Conservation (phyloP, 1,284 basidiomycete species). For the Serendipita sp. region DNA sequence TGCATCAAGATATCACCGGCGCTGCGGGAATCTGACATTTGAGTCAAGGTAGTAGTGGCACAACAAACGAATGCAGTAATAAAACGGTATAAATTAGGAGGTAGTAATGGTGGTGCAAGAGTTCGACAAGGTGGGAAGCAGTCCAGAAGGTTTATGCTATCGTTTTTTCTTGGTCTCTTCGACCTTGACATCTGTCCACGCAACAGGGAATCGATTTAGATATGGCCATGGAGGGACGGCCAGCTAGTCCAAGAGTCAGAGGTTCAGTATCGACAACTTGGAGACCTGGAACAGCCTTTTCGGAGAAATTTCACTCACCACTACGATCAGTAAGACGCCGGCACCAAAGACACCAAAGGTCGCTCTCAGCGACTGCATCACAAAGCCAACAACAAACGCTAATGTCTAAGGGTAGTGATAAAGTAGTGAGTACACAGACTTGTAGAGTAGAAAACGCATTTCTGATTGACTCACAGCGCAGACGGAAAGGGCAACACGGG, state of each 20-base stretch:
- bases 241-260: not conserved
- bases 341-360: not conserved
- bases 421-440: not conserved
- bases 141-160: not conserved
- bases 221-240: constrained; percentile 6
- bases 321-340: not conserved
- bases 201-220: not conserved
- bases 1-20: not conserved
- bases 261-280: not conserved
- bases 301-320: not conserved
- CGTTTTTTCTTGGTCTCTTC: not conserved
- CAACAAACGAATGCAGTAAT: not conserved
- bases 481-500: not conserved
- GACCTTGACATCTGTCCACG: not conserved
- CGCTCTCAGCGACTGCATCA: not conserved
- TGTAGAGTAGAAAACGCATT: not conserved
- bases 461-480: not conserved
- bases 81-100: not conserved
- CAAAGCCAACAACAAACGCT: not conserved
- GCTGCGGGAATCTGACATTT: not conserved
- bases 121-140: not conserved
- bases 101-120: not conserved
- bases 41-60: not conserved
- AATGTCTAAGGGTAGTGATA: not conserved
- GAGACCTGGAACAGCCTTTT: not conserved